A percentile compares a stretch with the other conserved stretches of the same genome.
Evolutionary conservation across 805 yeast genomes (phyloP).

Genomic region (Barnettozyma vustinii): DNA sequence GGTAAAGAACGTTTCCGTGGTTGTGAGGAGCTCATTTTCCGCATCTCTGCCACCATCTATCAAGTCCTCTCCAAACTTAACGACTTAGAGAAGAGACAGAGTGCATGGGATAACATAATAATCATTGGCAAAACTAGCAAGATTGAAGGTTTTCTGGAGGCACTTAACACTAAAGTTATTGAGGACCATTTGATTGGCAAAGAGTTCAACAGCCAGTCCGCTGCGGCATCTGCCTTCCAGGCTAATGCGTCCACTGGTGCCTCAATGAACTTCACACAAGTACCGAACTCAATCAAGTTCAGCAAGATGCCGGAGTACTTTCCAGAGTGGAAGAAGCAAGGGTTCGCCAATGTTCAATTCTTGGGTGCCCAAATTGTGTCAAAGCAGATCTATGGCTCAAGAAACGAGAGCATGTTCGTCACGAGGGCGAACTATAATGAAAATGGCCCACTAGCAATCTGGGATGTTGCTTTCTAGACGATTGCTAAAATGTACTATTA

Average conservation of each 20-base stretch:
- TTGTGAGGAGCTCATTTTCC: slow-evolving; percentile 49
- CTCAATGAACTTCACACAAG: slow-evolving; percentile 46
- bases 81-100: slow-evolving; percentile 69
- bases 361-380: slow-evolving; percentile 86
- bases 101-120: slow-evolving; percentile 78
- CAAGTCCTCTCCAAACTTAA: slow-evolving; percentile 50
- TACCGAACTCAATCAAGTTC: slow-evolving; percentile 67
- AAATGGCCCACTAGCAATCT: slow-evolving; percentile 75
- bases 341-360: slow-evolving; percentile 72
- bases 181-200: slow-evolving; percentile 46
- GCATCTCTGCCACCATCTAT: slow-evolving; percentile 50
- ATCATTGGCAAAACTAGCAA: slow-evolving; percentile 73
- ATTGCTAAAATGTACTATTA: background rate
- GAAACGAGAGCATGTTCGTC: slow-evolving; percentile 58
- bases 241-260: slow-evolving; percentile 15
- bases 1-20: slow-evolving; percentile 92
- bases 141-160: slow-evolving; percentile 73
- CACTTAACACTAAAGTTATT: slow-evolving; percentile 52
- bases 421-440: slow-evolving; percentile 68
- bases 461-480: slow-evolving; percentile 47
- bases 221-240: slow-evolving; percentile 27
- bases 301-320: slow-evolving; percentile 85
- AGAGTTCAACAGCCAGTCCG: slow-evolving; percentile 19
- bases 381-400: slow-evolving; percentile 69
- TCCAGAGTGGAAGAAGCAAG: slow-evolving; percentile 85